Evolutionary conservation across 2,329 filamentous ascomycete species (phyloP).

Genomic region (Xylaria multiplex): DNA sequence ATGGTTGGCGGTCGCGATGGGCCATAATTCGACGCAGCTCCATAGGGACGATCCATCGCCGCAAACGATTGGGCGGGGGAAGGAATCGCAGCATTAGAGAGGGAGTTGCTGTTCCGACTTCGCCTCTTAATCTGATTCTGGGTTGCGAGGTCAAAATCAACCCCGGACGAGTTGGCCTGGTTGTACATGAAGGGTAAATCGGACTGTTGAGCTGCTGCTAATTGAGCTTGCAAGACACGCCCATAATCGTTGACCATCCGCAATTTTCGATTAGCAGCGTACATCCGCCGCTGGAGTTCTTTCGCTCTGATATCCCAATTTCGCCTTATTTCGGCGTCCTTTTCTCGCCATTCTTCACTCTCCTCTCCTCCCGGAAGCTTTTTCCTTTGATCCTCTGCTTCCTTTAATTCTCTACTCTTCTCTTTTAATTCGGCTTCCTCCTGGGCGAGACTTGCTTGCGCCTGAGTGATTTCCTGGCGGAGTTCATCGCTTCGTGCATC

Average conservation of each 20-base stretch:
- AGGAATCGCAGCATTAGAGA: slow-evolving; percentile 55
- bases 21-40: slow-evolving; percentile 44
- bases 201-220: slow-evolving; percentile 56
- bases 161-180: slow-evolving; percentile 56
- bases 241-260: slow-evolving; percentile 61
- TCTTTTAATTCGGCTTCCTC: slow-evolving; percentile 79
- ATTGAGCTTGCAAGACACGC: slow-evolving; percentile 58
- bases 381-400: slow-evolving; percentile 76
- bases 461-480: slow-evolving; percentile 64
- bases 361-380: slow-evolving; percentile 69
- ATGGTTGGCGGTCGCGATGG: slow-evolving; percentile 51
- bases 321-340: slow-evolving; percentile 61
- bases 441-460: slow-evolving; percentile 71
- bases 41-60: slow-evolving; percentile 50
- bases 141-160: slow-evolving; percentile 59
- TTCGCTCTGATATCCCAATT: slow-evolving; percentile 66
- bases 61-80: slow-evolving; percentile 56
- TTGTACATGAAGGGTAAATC: slow-evolving; percentile 56
- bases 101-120: slow-evolving; percentile 60
- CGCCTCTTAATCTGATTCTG: slow-evolving; percentile 58
- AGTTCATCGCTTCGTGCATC: slow-evolving; percentile 63
- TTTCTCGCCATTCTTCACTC: slow-evolving; percentile 65
- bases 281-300: slow-evolving; percentile 62
- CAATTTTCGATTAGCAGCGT: slow-evolving; percentile 59
- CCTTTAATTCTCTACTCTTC: slow-evolving; percentile 76